A percentile compares a stretch with the other conserved stretches of the same genome.
Conservation (phyloP, 306 rosid species). For the Cucurbita pepo region DNA sequence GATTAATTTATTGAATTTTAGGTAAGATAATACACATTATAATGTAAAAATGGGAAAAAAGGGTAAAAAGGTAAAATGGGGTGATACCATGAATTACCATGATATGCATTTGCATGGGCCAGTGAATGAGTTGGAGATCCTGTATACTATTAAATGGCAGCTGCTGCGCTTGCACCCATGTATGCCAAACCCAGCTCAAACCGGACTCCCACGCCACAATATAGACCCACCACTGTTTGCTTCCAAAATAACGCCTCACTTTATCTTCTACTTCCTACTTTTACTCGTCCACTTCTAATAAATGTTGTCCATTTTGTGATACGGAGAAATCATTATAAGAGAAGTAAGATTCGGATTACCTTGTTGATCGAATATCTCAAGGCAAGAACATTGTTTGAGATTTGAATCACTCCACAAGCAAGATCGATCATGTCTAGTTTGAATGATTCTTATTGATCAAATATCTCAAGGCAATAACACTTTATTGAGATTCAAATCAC, state of each 20-base stretch:
- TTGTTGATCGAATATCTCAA: too few species aligned
- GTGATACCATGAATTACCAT: conserved; percentile 7
- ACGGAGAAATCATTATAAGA: rapidly evolving
- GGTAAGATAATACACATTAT: neutral
- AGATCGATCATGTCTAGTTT: too few species aligned
- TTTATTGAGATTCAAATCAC: too few species aligned
- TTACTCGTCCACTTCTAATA: too few species aligned
- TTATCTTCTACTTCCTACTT: too few species aligned
- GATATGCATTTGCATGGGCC: conserved; percentile 62
- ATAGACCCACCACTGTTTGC: neutral
- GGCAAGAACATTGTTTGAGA: too few species aligned
- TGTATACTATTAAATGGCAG: neutral
- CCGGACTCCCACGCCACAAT: neutral
- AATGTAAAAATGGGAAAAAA: neutral
- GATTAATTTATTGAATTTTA: too few species aligned
- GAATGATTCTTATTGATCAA: too few species aligned
- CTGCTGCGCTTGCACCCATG: neutral
- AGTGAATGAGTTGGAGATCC: conserved; percentile 29
- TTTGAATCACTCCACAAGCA: too few species aligned
- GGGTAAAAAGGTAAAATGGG: conserved; percentile 1
- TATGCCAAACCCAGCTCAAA: conserved; percentile 6
- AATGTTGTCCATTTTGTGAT: too few species aligned
- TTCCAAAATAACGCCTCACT: neutral
- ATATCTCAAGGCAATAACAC: too few species aligned
- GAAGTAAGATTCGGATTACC: too few species aligned